phyloP scores from a whole-genome alignment of 495 filamentous ascomycete species.

The Penicillium atrosanguineum region DNA sequence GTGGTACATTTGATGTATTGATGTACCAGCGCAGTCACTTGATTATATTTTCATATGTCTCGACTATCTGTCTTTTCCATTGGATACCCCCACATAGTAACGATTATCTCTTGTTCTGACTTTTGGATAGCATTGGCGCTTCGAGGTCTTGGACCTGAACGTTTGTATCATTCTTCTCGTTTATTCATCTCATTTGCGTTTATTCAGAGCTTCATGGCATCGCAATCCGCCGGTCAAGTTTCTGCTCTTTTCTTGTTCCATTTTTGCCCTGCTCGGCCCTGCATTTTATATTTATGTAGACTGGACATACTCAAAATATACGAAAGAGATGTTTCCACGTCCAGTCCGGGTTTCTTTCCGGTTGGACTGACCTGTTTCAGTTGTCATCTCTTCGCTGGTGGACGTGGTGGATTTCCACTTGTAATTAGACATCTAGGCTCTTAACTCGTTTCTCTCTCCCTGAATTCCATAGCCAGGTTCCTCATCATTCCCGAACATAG shows the following conservation, averaged over 20 bases:
- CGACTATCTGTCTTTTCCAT: constrained; percentile 32
- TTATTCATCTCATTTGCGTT: not conserved
- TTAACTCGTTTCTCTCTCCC: not conserved
- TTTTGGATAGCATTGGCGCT: constrained; percentile 4
- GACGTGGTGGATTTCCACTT: not conserved
- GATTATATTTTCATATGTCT: constrained; percentile 22
- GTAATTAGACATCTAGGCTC: not conserved
- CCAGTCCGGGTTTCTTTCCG: not conserved
- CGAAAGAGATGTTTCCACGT: not conserved
- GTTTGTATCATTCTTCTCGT: not conserved
- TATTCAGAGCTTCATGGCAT: constrained; percentile 1
- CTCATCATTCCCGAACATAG: not conserved
- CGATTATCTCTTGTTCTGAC: constrained; percentile 2
- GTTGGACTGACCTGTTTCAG: not conserved
- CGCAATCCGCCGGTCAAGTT: not conserved
- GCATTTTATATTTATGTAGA: not conserved
- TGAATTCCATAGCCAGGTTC: not conserved
- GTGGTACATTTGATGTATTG: not conserved
- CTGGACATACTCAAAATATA: not conserved
- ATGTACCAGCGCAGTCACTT: not conserved
- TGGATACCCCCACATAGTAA: constrained; percentile 42
- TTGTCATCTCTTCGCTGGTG: not conserved
- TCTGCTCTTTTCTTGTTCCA: constrained; percentile 4
- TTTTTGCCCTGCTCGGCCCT: constrained; percentile 4
- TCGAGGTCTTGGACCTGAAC: not conserved